Base-by-base conservation (phyloP, 768 basidiomycete species). In the Leccinum ochraceum region DNA sequence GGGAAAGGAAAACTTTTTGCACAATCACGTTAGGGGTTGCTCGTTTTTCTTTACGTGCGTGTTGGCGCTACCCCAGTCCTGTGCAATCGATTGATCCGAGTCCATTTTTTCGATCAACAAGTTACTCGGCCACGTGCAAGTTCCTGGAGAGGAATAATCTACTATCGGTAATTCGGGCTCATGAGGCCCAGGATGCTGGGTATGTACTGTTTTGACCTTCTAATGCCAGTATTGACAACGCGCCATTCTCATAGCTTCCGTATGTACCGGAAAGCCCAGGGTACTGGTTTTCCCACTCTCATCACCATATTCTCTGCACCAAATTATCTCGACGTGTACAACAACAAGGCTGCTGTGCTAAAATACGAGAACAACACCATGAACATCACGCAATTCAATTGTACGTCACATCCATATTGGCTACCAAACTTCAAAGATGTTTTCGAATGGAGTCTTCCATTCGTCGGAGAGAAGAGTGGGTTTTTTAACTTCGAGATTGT, bases 271-370 rank as follows among this genome's bases (percentile, higher is more conserved):
- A 95, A 95, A 76, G 94, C 95, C 0, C 91, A 90, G 55, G 89
- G 86, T 36, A 95, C 92, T 65, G 94, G 94, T 54, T 98, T 97
- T 76, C 95, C 95, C 1, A 92, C 93, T 0, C 92, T 98, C 34
- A 97, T 98, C 78, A 98, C 95, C 39, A 93, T 99, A 66, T 99
- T 99, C 79, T 94, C 92, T 17, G 96, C 95, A 1, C 96, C 96
- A 11, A 95, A 97, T 72, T 98, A 97, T 73, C 86, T 97, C 62
- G 96, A 98, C 72, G 91, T 92, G 17, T 97, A 98, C 76, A 89
- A 93, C 74, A 99, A 99, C 76, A 92, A 95, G 61, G 96, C 92
- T 0, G 96, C 96, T 2, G 92, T 99, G 17, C 87, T 98, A 75
- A 97, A 97, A 76, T 98, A 98, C 71, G 93, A 90, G 66, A 94